Evolutionary conservation across 2,329 filamentous ascomycete species (phyloP), one percentile per base, ranked within the genome.

Genomic region (Achaetomium macrosporum): DNA sequence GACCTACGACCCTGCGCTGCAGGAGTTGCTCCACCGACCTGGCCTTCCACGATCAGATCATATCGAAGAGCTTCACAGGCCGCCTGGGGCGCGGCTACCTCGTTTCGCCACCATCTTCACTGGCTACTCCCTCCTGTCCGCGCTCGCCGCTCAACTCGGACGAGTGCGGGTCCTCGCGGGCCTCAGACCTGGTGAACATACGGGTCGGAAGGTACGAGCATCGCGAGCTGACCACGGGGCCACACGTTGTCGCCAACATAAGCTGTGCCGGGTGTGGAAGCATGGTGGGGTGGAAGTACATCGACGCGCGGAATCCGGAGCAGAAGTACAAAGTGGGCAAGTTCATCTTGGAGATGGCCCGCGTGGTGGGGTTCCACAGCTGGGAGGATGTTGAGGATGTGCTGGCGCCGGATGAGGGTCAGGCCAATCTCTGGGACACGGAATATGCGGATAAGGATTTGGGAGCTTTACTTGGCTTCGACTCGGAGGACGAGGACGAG

Each of bases 261-360:
- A 72, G 66, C 43, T 87, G 83, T 62, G 64, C 65, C 10, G 69
- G 76, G 25, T 87, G 83, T 66, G 68, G 70, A 25, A 71, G 70
- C 47, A 79, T 79, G 60, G 64, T 87, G 9, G 83, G 83, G 16
- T 87, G 83, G 83, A 85, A 85, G 66, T 87, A 87, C 61, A 73
- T 85, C 41, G 79, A 83, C 64, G 82, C 83, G 1, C 75, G 74
- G 55, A 79, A 85, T 59, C 62, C 70, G 51, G 68, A 72, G 43
- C 83, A 86, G 65, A 76, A 74, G 63, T 87, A 87, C 72, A 87
- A 87, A 67, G 73, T 85, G 46, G 82, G 82, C 59, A 86, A 85
- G 66, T 86, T 80, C 64, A 85, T 86, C 30, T 66, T 87, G 37
- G 83, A 87, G 69, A 80, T 77, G 37, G 76, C 78, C 64, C 71